These are phyloP conservation scores for Asterochloris erici DNA, from an alignment of 139 green algal genomes.

Conservation along the genomic window DNA sequence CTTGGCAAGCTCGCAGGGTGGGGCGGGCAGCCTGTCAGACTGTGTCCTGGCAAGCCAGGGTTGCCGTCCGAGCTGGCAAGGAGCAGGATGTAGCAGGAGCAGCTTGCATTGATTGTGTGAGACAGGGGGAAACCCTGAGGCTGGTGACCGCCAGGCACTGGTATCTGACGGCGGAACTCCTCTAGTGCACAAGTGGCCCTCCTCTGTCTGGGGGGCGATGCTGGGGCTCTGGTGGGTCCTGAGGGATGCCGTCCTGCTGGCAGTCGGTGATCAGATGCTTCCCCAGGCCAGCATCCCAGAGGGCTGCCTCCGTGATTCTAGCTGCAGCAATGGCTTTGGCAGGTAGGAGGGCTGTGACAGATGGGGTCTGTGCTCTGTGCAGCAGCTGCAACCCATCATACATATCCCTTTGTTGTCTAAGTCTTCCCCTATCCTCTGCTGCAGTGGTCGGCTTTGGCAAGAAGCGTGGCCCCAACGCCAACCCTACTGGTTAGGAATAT, in stretches of 20 bases:
- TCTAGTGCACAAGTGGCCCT: neutral
- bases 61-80: neutral
- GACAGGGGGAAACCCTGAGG: neutral
- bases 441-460: slow-evolving; percentile 81
- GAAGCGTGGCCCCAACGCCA: slow-evolving; percentile 76
- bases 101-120: neutral
- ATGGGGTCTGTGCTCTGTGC: neutral
- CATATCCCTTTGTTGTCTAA: neutral
- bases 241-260: neutral
- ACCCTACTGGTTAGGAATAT: slow-evolving; percentile 17
- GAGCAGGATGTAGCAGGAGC: neutral
- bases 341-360: neutral
- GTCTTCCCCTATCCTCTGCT: neutral
- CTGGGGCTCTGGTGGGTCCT: neutral
- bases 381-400: neutral
- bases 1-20: too few relatives aligned
- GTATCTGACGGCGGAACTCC: neutral
- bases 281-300: neutral
- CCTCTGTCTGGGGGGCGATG: neutral
- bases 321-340: neutral
- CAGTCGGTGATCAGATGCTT: neutral
- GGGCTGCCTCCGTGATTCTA: neutral
- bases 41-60: too few relatives aligned
- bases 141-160: neutral
- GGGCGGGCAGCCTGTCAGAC: too few relatives aligned